A percentile compares a stretch with the other conserved stretches of the same genome.
Evolutionary conservation across 2,329 filamentous ascomycete species (phyloP).

Genomic region (Nigrograna mackinnonii): DNA sequence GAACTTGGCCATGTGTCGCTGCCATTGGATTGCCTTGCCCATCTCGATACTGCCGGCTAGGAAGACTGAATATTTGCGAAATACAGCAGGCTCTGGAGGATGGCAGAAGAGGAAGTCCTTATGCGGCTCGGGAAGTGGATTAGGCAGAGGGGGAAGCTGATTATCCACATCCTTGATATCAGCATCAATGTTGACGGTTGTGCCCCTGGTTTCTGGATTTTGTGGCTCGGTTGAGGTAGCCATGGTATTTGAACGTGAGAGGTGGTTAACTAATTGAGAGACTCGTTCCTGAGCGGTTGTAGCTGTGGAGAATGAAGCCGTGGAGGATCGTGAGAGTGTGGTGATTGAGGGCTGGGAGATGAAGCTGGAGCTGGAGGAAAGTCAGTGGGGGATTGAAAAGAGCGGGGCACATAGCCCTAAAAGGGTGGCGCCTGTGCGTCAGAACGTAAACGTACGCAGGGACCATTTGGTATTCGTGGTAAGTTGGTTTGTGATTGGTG

Average conservation of each 20-base stretch:
- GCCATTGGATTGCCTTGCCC: slow-evolving; percentile 55
- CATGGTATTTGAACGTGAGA: slow-evolving; percentile 3
- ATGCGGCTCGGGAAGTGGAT: background rate
- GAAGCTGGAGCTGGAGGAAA: too few relatives aligned
- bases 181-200: background rate
- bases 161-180: slow-evolving; percentile 19
- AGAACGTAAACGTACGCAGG: too few relatives aligned
- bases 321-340: too few relatives aligned
- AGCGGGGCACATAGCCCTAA: too few relatives aligned
- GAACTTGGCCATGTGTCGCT: slow-evolving; percentile 45
- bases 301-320: too few relatives aligned
- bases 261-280: slow-evolving; percentile 10
- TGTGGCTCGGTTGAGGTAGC: background rate
- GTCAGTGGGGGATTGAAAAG: too few relatives aligned
- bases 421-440: too few relatives aligned
- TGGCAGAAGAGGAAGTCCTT: slow-evolving; percentile 5
- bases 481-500: too few relatives aligned
- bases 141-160: slow-evolving; percentile 21
- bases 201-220: slow-evolving; percentile 1
- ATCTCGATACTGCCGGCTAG: slow-evolving; percentile 61
- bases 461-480: too few relatives aligned
- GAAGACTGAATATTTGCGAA: slow-evolving; percentile 50
- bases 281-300: slow-evolving; percentile 6
- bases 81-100: slow-evolving; percentile 12
- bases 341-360: too few relatives aligned